These are phyloP conservation scores for Asclepias syriaca DNA, from an alignment of 257 asterid species.

Conservation along the genomic window DNA sequence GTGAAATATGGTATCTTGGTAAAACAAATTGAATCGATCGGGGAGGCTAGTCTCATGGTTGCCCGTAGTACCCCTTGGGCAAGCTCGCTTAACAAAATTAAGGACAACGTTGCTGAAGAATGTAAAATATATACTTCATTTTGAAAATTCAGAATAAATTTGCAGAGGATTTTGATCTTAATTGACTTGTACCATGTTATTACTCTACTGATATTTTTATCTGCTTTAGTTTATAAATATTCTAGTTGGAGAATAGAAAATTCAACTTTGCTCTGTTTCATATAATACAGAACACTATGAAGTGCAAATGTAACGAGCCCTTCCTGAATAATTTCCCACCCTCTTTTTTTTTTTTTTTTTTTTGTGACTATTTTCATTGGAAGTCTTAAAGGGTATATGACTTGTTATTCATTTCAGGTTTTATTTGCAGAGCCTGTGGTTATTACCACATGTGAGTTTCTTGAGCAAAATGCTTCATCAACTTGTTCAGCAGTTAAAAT, in stretches of 20 bases:
- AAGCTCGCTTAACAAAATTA: background rate
- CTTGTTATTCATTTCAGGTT: constrained; percentile 44
- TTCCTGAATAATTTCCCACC: background rate
- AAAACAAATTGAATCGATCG: background rate
- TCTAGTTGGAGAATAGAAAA: background rate
- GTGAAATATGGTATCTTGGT: background rate
- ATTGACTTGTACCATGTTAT: background rate
- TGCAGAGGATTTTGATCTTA: background rate
- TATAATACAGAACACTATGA: background rate
- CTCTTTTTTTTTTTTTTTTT: too few species aligned
- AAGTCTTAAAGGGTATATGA: background rate
- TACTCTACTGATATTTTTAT: background rate
- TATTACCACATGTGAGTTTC: constrained; percentile 80
- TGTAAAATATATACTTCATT: background rate
- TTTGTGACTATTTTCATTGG: background rate
- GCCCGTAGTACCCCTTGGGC: background rate
- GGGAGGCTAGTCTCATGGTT: background rate
- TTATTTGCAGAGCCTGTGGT: constrained; percentile 80
- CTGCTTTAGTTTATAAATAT: background rate
- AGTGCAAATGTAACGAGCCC: background rate
- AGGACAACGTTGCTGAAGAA: background rate
- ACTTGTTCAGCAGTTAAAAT: constrained; percentile 66
- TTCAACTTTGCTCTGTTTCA: background rate
- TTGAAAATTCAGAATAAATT: background rate
- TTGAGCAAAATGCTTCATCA: constrained; percentile 88